These are phyloP conservation scores for Leccinum longicurvipes DNA, from an alignment of 768 basidiomycete genomes.

Conservation along the genomic window DNA sequence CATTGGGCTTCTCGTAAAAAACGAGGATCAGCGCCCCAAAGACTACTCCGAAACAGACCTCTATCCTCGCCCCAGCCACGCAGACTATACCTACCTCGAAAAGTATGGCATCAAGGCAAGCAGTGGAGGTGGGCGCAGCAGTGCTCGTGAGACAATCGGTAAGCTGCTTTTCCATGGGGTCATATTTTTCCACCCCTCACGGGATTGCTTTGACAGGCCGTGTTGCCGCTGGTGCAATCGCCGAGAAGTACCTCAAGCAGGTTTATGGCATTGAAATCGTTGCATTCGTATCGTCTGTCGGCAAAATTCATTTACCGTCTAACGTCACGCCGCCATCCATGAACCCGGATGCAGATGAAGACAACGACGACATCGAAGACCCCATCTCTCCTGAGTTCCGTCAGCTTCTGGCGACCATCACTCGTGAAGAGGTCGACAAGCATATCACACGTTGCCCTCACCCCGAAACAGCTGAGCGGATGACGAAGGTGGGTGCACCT, in stretches of 20 bases:
- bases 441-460: slow-evolving; percentile 90
- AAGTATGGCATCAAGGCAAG: slow-evolving; percentile 98
- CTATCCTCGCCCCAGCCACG: slow-evolving; percentile 96
- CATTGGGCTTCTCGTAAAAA: slow-evolving; percentile 93
- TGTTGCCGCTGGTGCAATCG: slow-evolving; percentile 97
- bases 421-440: slow-evolving; percentile 85
- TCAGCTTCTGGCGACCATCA: slow-evolving; percentile 71
- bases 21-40: slow-evolving; percentile 97
- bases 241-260: slow-evolving; percentile 88
- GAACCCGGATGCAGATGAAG: slow-evolving; percentile 46
- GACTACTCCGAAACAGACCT: slow-evolving; percentile 98
- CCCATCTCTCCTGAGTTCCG: slow-evolving; percentile 81
- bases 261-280: slow-evolving; percentile 93
- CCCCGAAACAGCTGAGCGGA: slow-evolving; percentile 78
- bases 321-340: slow-evolving; percentile 40
- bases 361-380: slow-evolving; percentile 64
- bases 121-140: slow-evolving; percentile 92
- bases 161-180: slow-evolving; percentile 13
- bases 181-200: slow-evolving; percentile 1
- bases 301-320: slow-evolving; percentile 81
- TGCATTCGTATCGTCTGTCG: slow-evolving; percentile 95
- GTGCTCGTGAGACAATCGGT: slow-evolving; percentile 97
- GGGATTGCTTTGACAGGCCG: slow-evolving; percentile 52
- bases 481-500: slow-evolving; percentile 66
- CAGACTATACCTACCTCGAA: slow-evolving; percentile 96